Evolutionary conservation across 257 asterid species (phyloP).

Genomic region (Gentiana dahurica): DNA sequence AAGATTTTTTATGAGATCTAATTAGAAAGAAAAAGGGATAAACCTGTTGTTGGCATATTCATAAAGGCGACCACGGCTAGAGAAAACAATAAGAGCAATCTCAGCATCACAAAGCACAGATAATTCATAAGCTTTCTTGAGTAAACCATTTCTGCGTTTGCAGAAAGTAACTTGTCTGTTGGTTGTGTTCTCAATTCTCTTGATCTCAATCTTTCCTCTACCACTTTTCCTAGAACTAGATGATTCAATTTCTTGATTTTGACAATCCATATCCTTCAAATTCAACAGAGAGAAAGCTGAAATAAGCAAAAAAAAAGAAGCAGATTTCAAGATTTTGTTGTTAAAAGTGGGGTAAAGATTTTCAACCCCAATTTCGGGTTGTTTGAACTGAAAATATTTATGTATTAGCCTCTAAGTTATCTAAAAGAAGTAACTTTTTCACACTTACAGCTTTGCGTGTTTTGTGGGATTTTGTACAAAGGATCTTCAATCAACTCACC

Average conservation of each 20-base stretch:
- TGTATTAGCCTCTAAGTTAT: conserved; percentile 24
- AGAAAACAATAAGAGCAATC: conserved; percentile 82
- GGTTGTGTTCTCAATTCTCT: conserved; percentile 79
- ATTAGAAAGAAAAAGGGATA: neutral
- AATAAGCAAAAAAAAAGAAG: conserved; percentile 25
- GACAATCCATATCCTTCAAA: conserved; percentile 34
- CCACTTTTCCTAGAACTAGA: conserved; percentile 47
- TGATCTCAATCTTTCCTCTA: conserved; percentile 80
- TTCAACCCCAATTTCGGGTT: conserved; percentile 16
- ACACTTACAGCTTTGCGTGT: conserved; percentile 12
- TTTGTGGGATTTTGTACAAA: conserved; percentile 11
- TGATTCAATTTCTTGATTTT: conserved; percentile 47
- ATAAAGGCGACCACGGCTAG: conserved; percentile 76
- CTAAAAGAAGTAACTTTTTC: conserved; percentile 21
- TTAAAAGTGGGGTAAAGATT: conserved; percentile 16
- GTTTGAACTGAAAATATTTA: conserved; percentile 6
- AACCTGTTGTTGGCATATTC: conserved; percentile 88
- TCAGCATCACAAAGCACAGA: conserved; percentile 92
- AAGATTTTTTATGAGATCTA: neutral
- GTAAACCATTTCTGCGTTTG: conserved; percentile 73
- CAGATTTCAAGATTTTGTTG: conserved; percentile 16
- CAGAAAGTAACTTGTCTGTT: conserved; percentile 89
- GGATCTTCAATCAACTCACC: conserved; percentile 20
- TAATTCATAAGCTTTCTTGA: conserved; percentile 82
- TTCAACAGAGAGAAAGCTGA: conserved; percentile 23